These are phyloP conservation scores for Terana coerulea DNA, from an alignment of 768 basidiomycete species.

Conservation along the genomic window DNA sequence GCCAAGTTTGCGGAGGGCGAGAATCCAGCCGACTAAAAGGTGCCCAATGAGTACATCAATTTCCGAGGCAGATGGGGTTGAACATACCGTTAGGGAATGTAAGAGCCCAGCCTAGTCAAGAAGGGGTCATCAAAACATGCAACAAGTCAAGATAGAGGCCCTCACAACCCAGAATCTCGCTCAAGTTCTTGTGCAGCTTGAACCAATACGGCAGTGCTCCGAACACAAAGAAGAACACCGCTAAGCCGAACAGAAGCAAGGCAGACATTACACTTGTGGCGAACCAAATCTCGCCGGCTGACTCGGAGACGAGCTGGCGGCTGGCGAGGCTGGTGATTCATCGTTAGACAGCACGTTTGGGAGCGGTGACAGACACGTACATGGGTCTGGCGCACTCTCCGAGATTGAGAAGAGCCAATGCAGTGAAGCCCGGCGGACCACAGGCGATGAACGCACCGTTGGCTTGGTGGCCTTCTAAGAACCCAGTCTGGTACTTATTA, in stretches of 20 bases:
- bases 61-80: not conserved
- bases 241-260: slow-evolving; percentile 42
- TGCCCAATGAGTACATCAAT: not conserved
- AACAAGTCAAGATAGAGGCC: not conserved
- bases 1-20: slow-evolving; percentile 36
- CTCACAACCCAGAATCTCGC: slow-evolving; percentile 45
- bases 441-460: slow-evolving; percentile 46
- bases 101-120: slow-evolving; percentile 38
- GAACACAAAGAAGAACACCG: slow-evolving; percentile 44
- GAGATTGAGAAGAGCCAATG: slow-evolving; percentile 42
- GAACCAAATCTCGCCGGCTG: slow-evolving; percentile 44
- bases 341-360: not conserved
- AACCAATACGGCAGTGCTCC: slow-evolving; percentile 45
- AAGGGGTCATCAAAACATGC: slow-evolving; percentile 3
- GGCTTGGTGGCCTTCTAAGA: slow-evolving; percentile 44
- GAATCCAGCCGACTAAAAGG: slow-evolving; percentile 39
- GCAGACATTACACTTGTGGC: slow-evolving; percentile 35
- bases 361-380: slow-evolving; percentile 23
- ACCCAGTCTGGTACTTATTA: slow-evolving; percentile 34
- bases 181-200: slow-evolving; percentile 43
- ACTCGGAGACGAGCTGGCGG: slow-evolving; percentile 32
- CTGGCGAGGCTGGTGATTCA: slow-evolving; percentile 2
- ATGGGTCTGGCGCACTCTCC: slow-evolving; percentile 35
- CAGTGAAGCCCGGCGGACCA: slow-evolving; percentile 48
- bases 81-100: slow-evolving; percentile 41